Evolutionary conservation across 2,329 filamentous ascomycete species (phyloP), one percentile per base, ranked within the genome.

Genomic region (Colletotrichum brevisporum): DNA sequence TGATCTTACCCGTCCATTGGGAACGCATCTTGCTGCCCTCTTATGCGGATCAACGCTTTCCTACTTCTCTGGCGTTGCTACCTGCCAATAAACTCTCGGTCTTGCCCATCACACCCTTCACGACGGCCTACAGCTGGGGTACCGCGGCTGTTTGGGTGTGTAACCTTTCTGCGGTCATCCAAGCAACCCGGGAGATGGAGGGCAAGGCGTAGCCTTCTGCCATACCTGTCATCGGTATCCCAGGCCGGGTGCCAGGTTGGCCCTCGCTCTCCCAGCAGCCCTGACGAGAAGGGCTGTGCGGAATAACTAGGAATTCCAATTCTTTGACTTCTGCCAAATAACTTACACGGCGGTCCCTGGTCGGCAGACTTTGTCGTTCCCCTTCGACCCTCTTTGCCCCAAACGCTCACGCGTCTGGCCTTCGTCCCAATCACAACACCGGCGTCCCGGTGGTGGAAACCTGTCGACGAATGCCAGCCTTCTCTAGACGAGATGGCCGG

Each of bases 241-340:
- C 12, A 31, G 54, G 16, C 45, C 39, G 58, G 62, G 36, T 27
- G 27, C 43, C 24, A 13, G 36, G 18, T 48, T 56, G 56, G 51
- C 43, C 51, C 62, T 36, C n/a, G 26, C 51, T 9, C 5, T 16
- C 36, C 18, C 15, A 45, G 15, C 6, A 26, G 10, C 36, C 55
- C 21, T 41, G 52, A 39, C 41, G n/a, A 59, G 18, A 26, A 61
- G 26, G 51, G 26, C 43, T 31, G 45, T 61, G 45, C 55, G 61
- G n/a, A 55, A 55, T 41, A 15, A 55, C 24, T 24, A 51, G 51
- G 13, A 60, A 61, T 67, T 67, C 47, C 55, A 69, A 56, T 56
- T 69, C 26, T 41, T 60, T 52, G 13, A n/a, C 50, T 67, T 54
- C 62, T 69, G 55, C 63, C 31, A 59, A 66, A 51, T 55, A 51